Evolutionary conservation across 1,139 yeast species (phyloP).

Genomic region (Scheffersomyces segobiensis): DNA sequence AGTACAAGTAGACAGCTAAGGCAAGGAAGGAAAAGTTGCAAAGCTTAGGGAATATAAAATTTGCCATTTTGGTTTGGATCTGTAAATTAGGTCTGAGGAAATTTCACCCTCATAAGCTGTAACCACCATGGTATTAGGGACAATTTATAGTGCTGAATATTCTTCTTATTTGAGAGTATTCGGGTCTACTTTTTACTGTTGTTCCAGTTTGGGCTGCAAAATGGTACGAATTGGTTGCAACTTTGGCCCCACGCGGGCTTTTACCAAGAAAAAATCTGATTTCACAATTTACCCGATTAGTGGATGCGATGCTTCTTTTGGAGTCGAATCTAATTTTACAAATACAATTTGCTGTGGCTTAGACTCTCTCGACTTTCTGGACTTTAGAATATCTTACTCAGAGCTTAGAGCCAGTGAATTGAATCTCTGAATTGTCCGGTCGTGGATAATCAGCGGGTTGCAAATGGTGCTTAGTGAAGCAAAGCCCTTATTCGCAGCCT

Average conservation of each 20-base stretch:
- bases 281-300: background rate
- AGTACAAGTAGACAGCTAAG: slow-evolving; percentile 3
- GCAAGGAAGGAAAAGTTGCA: slow-evolving; percentile 1
- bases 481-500: background rate
- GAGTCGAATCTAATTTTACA: background rate
- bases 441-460: background rate
- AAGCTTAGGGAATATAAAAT: slow-evolving; percentile 2
- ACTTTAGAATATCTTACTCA: background rate
- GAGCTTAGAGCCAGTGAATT: background rate
- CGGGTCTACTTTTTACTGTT: background rate
- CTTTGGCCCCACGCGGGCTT: background rate
- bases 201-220: background rate
- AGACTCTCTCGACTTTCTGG: background rate
- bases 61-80: background rate
- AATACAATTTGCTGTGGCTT: background rate
- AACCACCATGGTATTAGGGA: slow-evolving; percentile 62
- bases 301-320: background rate
- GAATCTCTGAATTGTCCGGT: background rate
- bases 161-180: background rate
- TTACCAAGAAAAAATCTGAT: background rate
- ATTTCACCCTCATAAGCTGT: slow-evolving; percentile 62
- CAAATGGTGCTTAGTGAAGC: background rate
- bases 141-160: background rate
- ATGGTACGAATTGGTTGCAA: background rate
- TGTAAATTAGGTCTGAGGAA: background rate